Percentiles rank a stretch among this genome's conserved stretches.
Conservation (phyloP, 805 yeast species). For the Saturnispora saitoi region DNA sequence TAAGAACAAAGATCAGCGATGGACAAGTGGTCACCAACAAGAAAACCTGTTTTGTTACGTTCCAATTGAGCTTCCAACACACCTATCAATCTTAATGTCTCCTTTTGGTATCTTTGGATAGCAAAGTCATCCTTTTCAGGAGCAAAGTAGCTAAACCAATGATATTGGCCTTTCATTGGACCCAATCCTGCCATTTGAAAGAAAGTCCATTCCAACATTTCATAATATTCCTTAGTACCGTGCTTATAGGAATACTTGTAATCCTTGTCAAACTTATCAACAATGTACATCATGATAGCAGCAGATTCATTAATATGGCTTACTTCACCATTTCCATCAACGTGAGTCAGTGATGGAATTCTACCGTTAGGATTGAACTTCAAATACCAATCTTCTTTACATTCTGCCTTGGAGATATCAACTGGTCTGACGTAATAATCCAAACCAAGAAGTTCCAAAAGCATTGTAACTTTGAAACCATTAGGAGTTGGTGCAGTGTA, state of each 20-base stretch:
- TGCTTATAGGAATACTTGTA: constrained; percentile 35
- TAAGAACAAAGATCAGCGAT: constrained; percentile 48
- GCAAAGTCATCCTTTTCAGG: constrained; percentile 47
- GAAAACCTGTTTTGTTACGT: constrained; percentile 40
- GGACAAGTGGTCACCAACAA: constrained; percentile 52
- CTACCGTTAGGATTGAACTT: constrained; percentile 55
- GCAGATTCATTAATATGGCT: constrained; percentile 48
- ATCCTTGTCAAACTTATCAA: constrained; percentile 52
- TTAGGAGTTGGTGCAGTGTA: constrained; percentile 39
- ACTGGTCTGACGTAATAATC: constrained; percentile 35
- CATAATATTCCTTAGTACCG: constrained; percentile 39
- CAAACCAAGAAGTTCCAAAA: constrained; percentile 35
- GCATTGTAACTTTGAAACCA: constrained; percentile 34
- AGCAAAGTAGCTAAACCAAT: constrained; percentile 38
- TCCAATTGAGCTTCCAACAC: constrained; percentile 45
- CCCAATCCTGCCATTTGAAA: constrained; percentile 55
- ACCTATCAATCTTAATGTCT: constrained; percentile 44
- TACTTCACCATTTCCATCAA: constrained; percentile 32
- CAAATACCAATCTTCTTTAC: constrained; percentile 50
- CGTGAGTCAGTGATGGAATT: constrained; percentile 46
- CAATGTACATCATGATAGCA: constrained; percentile 51
- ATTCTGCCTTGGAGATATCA: constrained; percentile 35
- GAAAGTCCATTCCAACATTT: constrained; percentile 42
- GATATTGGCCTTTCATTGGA: constrained; percentile 57
- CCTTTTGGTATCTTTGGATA: constrained; percentile 41